A percentile compares a stretch with the other conserved stretches of the same genome.
These are phyloP conservation scores for Podospora anserina DNA, from an alignment of 495 filamentous ascomycete genomes.

Conservation along the genomic window DNA sequence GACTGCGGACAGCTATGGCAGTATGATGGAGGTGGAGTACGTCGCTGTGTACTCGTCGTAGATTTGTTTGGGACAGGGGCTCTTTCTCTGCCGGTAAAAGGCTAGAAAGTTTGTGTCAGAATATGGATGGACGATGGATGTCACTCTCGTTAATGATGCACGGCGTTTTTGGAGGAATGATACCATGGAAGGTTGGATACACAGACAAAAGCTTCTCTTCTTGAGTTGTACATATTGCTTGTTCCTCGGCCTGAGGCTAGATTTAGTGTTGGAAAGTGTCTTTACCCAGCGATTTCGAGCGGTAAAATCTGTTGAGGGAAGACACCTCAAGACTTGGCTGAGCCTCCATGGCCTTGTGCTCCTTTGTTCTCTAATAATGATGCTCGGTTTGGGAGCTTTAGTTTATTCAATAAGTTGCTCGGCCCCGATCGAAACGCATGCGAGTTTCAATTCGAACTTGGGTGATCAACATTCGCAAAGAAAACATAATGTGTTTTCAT, in stretches of 20 bases:
- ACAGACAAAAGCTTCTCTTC: constrained; percentile 1
- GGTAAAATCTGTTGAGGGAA: too few relatives aligned
- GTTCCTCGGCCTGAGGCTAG: neutral
- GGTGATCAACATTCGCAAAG: too few relatives aligned
- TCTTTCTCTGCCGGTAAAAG: neutral
- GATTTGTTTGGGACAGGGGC: neutral
- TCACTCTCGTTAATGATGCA: constrained; percentile 1
- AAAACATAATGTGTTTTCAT: too few relatives aligned
- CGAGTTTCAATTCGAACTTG: too few relatives aligned
- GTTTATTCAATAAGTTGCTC: too few relatives aligned
- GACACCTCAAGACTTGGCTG: too few relatives aligned
- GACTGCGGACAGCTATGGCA: constrained; percentile 43
- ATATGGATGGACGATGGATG: neutral
- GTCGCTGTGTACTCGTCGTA: constrained; percentile 40
- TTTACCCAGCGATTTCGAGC: too few relatives aligned
- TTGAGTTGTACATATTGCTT: constrained; percentile 7
- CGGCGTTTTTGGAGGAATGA: neutral
- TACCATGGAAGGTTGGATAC: neutral
- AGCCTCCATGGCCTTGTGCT: too few relatives aligned
- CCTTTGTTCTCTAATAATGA: too few relatives aligned
- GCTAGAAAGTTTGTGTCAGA: neutral
- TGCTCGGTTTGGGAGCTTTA: too few relatives aligned
- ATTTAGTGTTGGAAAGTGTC: neutral
- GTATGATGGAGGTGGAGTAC: constrained; percentile 52
- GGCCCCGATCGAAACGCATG: too few relatives aligned